Percentiles rank a stretch among this genome's conserved stretches.
Evolutionary conservation across 164 flowering plant species (phyloP).

Genomic region (Vitis rupestris): DNA sequence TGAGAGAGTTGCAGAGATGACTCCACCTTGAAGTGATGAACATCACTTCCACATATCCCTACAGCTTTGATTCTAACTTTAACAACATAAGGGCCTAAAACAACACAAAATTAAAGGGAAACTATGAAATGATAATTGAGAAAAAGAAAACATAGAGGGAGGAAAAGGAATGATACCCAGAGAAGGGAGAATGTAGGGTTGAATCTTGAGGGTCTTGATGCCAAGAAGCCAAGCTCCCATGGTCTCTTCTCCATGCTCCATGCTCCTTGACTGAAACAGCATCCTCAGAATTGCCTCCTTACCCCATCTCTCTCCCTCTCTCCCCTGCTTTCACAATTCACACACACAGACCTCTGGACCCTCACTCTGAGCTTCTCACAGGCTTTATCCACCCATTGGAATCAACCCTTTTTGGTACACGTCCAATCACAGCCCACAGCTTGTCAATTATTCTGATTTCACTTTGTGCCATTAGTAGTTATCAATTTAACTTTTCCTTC

Average conservation of each 20-base stretch:
- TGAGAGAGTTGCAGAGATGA: no score
- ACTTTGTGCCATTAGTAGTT: no score
- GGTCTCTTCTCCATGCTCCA: constrained; percentile 41
- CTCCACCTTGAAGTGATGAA: constrained; percentile 51
- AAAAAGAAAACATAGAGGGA: not conserved
- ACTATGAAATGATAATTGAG: no score
- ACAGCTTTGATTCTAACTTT: constrained; percentile 63
- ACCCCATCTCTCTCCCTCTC: constrained; percentile 23
- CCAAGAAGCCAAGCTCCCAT: constrained; percentile 48
- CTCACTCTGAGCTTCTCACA: not conserved
- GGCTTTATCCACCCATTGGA: no score
- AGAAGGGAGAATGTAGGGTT: constrained; percentile 64
- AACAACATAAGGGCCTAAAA: constrained; percentile 48
- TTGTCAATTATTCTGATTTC: no score
- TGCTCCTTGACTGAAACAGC: constrained; percentile 6
- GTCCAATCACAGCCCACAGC: no score
- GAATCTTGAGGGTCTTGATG: constrained; percentile 45
- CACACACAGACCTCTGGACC: no score
- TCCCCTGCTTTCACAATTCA: no score
- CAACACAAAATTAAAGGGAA: not conserved
- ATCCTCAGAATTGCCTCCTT: constrained; percentile 25
- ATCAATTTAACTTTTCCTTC: no score
- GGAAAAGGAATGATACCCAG: constrained; percentile 34
- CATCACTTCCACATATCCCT: constrained; percentile 78
- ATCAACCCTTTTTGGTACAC: no score